Percentiles rank a stretch among this genome's conserved stretches.
These are phyloP conservation scores for Xylaria polymorpha DNA, from an alignment of 2,329 filamentous ascomycete species.

Conservation along the genomic window DNA sequence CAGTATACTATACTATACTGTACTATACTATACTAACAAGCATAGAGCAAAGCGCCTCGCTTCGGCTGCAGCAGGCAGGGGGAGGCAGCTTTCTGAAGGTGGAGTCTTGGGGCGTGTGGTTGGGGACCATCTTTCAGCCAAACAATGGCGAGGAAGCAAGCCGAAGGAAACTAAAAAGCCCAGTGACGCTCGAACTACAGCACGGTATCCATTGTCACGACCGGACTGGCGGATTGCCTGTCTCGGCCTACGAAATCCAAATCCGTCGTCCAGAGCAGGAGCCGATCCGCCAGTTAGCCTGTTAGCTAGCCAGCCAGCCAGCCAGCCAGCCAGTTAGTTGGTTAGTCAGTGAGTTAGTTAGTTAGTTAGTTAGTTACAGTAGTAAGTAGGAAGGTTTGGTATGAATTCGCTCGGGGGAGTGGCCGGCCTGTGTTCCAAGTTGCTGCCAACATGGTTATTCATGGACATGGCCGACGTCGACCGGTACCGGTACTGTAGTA, in stretches of 20 bases:
- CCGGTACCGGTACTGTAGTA: no score
- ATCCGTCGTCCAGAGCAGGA: conserved; percentile 23
- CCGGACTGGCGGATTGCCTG: conserved; percentile 33
- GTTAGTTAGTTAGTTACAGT: neutral
- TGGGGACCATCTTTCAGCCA: conserved; percentile 27
- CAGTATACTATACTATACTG: no score
- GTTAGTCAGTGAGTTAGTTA: no score
- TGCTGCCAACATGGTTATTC: no score
- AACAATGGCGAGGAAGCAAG: conserved; percentile 28
- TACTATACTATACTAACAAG: no score
- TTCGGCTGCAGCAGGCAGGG: conserved; percentile 29
- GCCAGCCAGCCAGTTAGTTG: no score
- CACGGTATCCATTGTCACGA: conserved; percentile 6
- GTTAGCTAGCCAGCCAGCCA: no score
- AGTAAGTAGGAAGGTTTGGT: neutral
- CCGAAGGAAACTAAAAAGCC: neutral
- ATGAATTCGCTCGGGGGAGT: no score
- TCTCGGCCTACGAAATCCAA: conserved; percentile 35
- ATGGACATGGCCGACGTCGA: no score
- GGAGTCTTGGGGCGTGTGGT: conserved; percentile 23
- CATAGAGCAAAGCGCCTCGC: conserved; percentile 17
- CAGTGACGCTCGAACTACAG: conserved; percentile 27
- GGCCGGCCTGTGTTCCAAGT: no score
- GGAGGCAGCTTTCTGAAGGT: conserved; percentile 12
- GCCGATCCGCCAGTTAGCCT: neutral